These are phyloP conservation scores for Naganishia onofrii DNA, from an alignment of 768 basidiomycete genomes.

Conservation along the genomic window DNA sequence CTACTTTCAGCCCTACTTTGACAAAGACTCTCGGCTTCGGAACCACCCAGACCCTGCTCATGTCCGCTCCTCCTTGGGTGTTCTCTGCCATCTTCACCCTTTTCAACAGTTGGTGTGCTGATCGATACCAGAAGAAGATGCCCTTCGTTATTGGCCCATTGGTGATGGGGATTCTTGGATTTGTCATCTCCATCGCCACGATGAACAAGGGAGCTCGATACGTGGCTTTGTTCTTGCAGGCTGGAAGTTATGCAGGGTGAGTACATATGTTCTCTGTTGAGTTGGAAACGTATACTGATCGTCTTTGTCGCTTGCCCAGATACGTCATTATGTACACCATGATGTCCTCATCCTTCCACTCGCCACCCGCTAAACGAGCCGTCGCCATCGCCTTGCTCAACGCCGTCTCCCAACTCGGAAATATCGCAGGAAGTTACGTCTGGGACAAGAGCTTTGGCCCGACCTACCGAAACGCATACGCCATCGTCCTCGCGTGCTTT, in stretches of 20 bases:
- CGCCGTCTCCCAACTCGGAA: conserved; percentile 76
- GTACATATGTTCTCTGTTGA: conserved; percentile 56
- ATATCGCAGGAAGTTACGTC: conserved; percentile 75
- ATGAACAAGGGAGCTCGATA: conserved; percentile 46
- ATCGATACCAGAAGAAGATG: conserved; percentile 68
- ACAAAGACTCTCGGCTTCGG: conserved; percentile 43
- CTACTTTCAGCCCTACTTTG: conserved; percentile 40
- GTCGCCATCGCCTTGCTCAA: conserved; percentile 64
- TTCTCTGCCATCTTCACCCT: conserved; percentile 58
- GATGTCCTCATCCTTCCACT: conserved; percentile 63
- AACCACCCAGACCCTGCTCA: conserved; percentile 43
- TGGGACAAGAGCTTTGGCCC: conserved; percentile 52
- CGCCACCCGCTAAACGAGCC: conserved; percentile 81
- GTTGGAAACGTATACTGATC: conserved; percentile 62
- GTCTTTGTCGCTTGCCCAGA: conserved; percentile 52
- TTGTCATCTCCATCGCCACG: conserved; percentile 52
- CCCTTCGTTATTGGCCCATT: conserved; percentile 63
- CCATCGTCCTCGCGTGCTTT: conserved; percentile 66
- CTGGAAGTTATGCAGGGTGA: conserved; percentile 18
- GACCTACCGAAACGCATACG: conserved; percentile 65
- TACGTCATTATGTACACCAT: conserved; percentile 64
- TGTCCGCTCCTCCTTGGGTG: conserved; percentile 50
- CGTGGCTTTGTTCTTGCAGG: conserved; percentile 54
- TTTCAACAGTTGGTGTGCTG: conserved; percentile 61
- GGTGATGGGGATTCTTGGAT: conserved; percentile 58